Evolutionary conservation across 305 asterid genomes (phyloP), one percentile per base, ranked within the genome.

Genomic region (Stenogyne calaminthoides): DNA sequence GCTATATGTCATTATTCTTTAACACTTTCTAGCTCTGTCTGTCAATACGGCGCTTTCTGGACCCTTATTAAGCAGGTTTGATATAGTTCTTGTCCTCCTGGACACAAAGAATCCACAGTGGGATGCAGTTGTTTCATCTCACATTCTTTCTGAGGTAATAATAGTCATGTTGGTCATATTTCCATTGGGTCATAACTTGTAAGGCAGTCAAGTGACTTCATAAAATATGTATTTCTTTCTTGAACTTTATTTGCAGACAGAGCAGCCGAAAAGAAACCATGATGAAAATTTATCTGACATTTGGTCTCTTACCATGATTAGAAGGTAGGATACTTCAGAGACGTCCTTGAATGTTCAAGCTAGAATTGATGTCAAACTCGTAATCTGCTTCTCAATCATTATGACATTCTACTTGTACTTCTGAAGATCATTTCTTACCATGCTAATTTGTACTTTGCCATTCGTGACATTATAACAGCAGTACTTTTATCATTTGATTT

Each of bases 21-120:
- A 82, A 82, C 85, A 29, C 73, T 39, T 69, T 37, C 79, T 84
- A 94, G 99, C 96, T 65, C 87, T 94, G 59, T 92, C 96, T 36
- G 99, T 94, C 84, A 94, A 94, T 74, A 92, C 99, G 64, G 86
- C 99, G 6, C 97, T 94, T 80, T 94, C 99, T 75, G 99, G 98
- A 64, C 99, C 99, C 40, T 77, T 94, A 78, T 78, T 92, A 37
- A 94, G 99, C 90, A 90, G 99, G 81, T 94, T 94, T 73, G 99
- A 94, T 76, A 94, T 92, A 77, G 98, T 94, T 77, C 84, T 94
- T 54, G 99, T 94, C 79, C 96, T 94, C 78, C 80, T 91, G 69
- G 99, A 94, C 85, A 94, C 97, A 55, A 94, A 90, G 76, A 95
- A 95, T 75, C 96, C 99, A 1, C 88, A 89, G 64, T 95, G 99